Evolutionary conservation across 1,284 basidiomycete species (phyloP), one percentile per base, ranked within the genome.

Genomic region (Bondarzewia mesenterica): DNA sequence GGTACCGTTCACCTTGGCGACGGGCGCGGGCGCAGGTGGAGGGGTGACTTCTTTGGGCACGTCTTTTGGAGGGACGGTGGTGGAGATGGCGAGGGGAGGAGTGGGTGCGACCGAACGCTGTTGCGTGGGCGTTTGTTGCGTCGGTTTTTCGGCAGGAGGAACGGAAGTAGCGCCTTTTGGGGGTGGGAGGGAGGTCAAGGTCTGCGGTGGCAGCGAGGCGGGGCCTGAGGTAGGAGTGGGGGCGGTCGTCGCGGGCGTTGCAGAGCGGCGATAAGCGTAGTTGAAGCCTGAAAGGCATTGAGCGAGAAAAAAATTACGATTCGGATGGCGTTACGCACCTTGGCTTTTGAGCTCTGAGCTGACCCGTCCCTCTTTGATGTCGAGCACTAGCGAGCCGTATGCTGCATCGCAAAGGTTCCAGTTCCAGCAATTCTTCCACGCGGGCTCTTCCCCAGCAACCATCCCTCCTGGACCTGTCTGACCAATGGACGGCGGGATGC

Each of bases 381-480:
- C 91, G 42, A 99, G 71, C 1, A 97, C 71, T 37, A 99, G 76
- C 15, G 81, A 83, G 2, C 95, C 96, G 56, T 89, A 95, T 1
- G 90, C 86, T 7, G 94, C 95, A 61, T 99, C 95, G 51, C 94
- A 93, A 37, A 96, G 69, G 60, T 95, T 93, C 93, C 93, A 98
- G 66, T 98, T 93, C 95, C 95, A 99, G 60, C 89, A 93, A 65
- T 93, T 98, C 69, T 93, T 98, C 95, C 93, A 97, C 1, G 89
- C 81, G 4, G 86, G 81, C 56, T 93, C 92, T 61, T 93, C 92
- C 7, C 74, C 72, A 7, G 73, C 69, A 21, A 74, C 72, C 4
- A 73, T 66, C 18, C 66, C 65, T 8, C 75, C 73, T 2, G 75
- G 73, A 37, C 78, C 80, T 14, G 74, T 71, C 45, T 75, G 72